Base-by-base conservation (phyloP, 139 green algal genomes). In the Chlorella sp. region DNA sequence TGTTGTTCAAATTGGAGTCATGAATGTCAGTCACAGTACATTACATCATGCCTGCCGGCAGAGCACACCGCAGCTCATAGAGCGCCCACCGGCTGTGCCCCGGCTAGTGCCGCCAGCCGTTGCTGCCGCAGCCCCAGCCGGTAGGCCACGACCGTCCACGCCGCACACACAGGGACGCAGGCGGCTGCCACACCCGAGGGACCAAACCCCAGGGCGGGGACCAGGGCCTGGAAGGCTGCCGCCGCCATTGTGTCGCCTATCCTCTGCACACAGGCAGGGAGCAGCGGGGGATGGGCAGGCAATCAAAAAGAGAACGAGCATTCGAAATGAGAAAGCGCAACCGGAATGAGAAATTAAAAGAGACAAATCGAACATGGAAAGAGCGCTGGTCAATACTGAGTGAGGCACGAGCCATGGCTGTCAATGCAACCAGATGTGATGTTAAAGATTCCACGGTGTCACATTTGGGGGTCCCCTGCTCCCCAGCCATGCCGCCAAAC, bases 191-290 rank as follows among this genome's bases (percentile, higher is more conserved):
- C 53, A 2, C 86, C 92, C 14, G 77, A 77, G 22, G 93, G 93
- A 0, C 92, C 92, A n/a, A 95, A 83, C 32, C 81, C 76, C 81
- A 88, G 22, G 3, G 37, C 26, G 16, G 80, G 76, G 21, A 88
- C 90, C 69, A 94, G 68, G 2, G 91, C 19, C 4, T 89, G 68
- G 32, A 94, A 96, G 16, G 90, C 61, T 0, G n/a, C 92, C 3
- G 93, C 94, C 16, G 92, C 94, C 11, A 90, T 57, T 3, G 85
- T 90, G 69, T 96, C 94, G 5, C 94, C 94, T 24, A 92, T n/a
- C 0, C 93, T 86, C 90, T 95, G 90, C 60, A 94, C 30, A 24
- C 53, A 73, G 60, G 32, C 28, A 53, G 34, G 75, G 16, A 53
- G 53, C 16, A 18, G 37, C 19, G 12, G 57, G 42, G 57, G 34